Evolutionary conservation across 371 early-diverging fungal genomes (phyloP), one percentile per base, ranked within the genome.

Genomic region (Mucor saturninus): DNA sequence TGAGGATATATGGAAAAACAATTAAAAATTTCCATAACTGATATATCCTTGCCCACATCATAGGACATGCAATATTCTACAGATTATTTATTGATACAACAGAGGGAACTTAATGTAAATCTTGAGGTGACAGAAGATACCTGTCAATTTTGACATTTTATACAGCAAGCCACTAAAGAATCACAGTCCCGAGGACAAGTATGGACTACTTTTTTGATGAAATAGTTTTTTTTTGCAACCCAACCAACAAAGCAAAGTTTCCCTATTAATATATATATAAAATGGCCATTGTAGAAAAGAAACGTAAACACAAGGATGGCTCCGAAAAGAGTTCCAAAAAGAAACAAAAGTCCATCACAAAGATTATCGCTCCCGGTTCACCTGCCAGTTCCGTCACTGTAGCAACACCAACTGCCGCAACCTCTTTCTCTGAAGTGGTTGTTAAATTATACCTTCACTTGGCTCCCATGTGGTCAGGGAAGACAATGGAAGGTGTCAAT

Each of bases 381-480:
- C 64, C 69, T 10, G 54, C 43, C 2, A 38, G 66, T 43, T 29
- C 65, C 14, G 59, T 56, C n/a, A 54, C 45, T 39, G 42, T 62
- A 26, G 43, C 61, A 28, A 28, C 55, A 29, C 56, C 60, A 52
- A 42, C 50, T 35, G 56, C 37, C 38, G 43, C 69, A 32, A 62
- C 56, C n/a, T 73, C 84, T 15, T 90, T 90, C 61, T 74, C 83
- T 37, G 85, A 88, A 73, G 78, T 87, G 54, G 77, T 77, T 54
- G 80, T 80, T 35, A 84, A 73, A 58, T 59, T 91, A 62, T 88
- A 88, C 61, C 76, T 93, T 65, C 89, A 90, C 56, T 78, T 94
- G 61, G 87, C 94, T 6, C 93, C 94, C 37, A 81, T 84, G 67
- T 91, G 89, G 76, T 80, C 83, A 61, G 75, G 78, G 56, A 87